Percentiles rank a stretch among this genome's conserved stretches.
Evolutionary conservation across 1,284 basidiomycete genomes (phyloP).

Genomic region (Takashimella tepidaria): DNA sequence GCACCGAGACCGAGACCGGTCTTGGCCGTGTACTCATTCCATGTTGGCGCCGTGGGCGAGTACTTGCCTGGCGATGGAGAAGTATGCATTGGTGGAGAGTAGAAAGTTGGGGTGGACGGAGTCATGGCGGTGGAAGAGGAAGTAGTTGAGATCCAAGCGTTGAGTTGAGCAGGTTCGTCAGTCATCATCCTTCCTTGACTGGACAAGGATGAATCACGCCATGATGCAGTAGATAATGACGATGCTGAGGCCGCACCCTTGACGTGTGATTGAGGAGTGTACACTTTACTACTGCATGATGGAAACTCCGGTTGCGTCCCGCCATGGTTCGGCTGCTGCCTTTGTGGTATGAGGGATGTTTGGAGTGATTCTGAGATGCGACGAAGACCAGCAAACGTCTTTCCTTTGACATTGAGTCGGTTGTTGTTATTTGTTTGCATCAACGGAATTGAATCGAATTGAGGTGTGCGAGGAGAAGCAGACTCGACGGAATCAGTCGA

Average conservation of each 20-base stretch:
- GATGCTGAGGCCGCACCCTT: slow-evolving; percentile 4
- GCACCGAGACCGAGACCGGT: background rate
- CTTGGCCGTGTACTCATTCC: background rate
- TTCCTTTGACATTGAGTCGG: background rate
- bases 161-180: background rate
- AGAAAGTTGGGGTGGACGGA: background rate
- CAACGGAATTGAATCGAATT: background rate
- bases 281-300: background rate
- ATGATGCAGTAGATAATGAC: background rate
- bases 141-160: slow-evolving; percentile 1
- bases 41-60: background rate
- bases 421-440: background rate
- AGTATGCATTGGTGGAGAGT: background rate
- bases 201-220: background rate
- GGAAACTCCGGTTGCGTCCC: background rate
- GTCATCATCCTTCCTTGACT: background rate
- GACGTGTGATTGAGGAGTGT: background rate
- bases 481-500: background rate
- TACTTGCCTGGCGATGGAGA: background rate
- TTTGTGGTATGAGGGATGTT: background rate
- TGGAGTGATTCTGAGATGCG: background rate
- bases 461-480: background rate
- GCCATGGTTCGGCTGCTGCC: background rate
- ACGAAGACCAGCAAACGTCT: background rate
- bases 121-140: background rate